Evolutionary conservation across 2,329 filamentous ascomycete species (phyloP).

Genomic region (Elsinoe necatrix): DNA sequence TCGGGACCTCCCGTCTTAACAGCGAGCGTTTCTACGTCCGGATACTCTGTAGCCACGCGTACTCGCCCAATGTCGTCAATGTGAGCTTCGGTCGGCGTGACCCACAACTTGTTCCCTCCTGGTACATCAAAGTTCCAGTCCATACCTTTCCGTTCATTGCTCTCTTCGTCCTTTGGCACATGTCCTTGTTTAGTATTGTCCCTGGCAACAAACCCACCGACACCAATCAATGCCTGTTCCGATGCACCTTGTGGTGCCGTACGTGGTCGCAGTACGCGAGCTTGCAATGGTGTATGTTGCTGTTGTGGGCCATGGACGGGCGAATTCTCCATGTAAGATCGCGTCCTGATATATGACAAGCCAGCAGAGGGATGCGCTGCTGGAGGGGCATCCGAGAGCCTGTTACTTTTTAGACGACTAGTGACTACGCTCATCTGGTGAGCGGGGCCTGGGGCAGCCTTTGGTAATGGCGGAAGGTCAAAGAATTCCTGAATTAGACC

Average conservation of each 20-base stretch:
- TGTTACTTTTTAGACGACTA: background rate
- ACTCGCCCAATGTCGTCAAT: constrained; percentile 40
- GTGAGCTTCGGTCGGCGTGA: constrained; percentile 39
- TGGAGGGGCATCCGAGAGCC: constrained; percentile 39
- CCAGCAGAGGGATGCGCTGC: constrained; percentile 59
- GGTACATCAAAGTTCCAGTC: constrained; percentile 36
- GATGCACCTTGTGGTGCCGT: constrained; percentile 31
- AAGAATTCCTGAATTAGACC: constrained; percentile 48
- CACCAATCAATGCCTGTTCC: constrained; percentile 33
- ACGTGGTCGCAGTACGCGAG: constrained; percentile 47
- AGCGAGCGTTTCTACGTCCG: constrained; percentile 27
- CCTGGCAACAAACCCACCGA: constrained; percentile 37
- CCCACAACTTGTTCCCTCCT: constrained; percentile 47
- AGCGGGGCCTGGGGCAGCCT: constrained; percentile 28
- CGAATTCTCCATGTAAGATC: constrained; percentile 50
- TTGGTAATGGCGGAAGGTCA: constrained; percentile 43
- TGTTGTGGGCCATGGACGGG: constrained; percentile 52
- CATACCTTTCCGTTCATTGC: constrained; percentile 33
- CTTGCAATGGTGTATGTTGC: constrained; percentile 44
- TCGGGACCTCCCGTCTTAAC: constrained; percentile 23
- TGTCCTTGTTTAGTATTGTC: constrained; percentile 28
- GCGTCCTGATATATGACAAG: constrained; percentile 51
- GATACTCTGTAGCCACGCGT: constrained; percentile 28
- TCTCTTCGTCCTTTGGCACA: constrained; percentile 30
- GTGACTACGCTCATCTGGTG: background rate